Evolutionary conservation across 768 basidiomycete genomes (phyloP).

Genomic region (Lactarius sp.): DNA sequence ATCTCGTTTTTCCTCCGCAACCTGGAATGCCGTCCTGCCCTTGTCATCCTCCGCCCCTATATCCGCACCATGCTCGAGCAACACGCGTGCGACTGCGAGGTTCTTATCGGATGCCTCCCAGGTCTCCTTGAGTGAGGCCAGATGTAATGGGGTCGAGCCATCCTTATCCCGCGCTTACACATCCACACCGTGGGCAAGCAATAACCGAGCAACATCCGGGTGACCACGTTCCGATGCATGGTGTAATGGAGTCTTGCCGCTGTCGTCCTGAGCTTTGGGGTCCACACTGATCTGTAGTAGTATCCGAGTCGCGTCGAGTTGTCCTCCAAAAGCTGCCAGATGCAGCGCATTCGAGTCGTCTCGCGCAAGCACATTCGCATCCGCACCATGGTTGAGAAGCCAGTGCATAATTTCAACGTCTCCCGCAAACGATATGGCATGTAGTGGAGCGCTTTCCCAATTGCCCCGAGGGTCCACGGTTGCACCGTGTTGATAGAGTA

Average conservation of each 20-base stretch:
- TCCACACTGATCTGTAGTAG: background rate
- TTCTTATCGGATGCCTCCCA: background rate
- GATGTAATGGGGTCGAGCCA: background rate
- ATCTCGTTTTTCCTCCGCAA: background rate
- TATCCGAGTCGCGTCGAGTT: background rate
- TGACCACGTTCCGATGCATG: background rate
- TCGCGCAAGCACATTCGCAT: background rate
- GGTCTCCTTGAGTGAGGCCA: background rate
- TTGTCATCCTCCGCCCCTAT: background rate
- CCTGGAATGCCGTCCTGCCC: background rate
- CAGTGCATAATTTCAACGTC: background rate
- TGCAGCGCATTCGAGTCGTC: background rate
- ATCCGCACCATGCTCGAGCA: background rate
- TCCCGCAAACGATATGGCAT: background rate
- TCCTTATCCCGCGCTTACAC: background rate
- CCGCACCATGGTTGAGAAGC: background rate
- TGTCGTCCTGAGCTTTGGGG: slow-evolving; percentile 25
- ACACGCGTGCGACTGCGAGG: background rate
- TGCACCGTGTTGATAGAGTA: background rate
- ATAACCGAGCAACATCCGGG: background rate
- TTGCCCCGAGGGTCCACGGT: background rate
- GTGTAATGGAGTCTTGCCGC: background rate
- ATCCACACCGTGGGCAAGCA: background rate
- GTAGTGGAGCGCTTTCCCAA: background rate
- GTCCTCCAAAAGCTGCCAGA: background rate